Conservation (phyloP, 495 filamentous ascomycete genomes). For the Aspergillus hancockii region DNA sequence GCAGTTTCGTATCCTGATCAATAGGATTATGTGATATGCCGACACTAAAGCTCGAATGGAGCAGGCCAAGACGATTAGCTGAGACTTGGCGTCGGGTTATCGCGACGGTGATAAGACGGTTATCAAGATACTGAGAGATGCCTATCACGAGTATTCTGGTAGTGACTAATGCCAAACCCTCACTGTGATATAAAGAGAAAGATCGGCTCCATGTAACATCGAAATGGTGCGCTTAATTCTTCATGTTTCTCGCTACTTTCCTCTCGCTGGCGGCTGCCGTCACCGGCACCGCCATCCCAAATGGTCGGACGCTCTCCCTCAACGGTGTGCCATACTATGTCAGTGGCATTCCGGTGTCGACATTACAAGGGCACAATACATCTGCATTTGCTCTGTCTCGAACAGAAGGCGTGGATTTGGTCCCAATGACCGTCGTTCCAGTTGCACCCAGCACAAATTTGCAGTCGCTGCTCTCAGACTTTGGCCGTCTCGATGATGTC, state of each 20-base stretch:
- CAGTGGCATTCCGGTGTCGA: constrained; percentile 22
- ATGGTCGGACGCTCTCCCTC: constrained; percentile 40
- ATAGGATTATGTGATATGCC: not conserved
- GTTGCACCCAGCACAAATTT: constrained; percentile 24
- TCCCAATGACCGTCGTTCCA: constrained; percentile 44
- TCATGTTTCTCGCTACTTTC: constrained; percentile 7
- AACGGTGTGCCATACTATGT: constrained; percentile 47
- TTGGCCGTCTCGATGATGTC: constrained; percentile 41
- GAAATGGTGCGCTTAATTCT: not conserved
- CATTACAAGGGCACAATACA: constrained; percentile 13
- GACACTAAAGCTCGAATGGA: not conserved
- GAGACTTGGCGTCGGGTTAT: constrained; percentile 4
- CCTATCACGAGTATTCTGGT: not conserved
- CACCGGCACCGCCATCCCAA: constrained; percentile 17
- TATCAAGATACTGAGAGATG: not conserved
- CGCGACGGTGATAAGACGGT: constrained; percentile 1
- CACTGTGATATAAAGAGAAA: not conserved
- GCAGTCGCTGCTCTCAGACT: constrained; percentile 27
- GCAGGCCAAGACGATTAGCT: not conserved
- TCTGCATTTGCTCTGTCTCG: constrained; percentile 27
- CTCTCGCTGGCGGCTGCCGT: constrained; percentile 9
- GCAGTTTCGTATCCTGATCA: not conserved
- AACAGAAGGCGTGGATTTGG: constrained; percentile 22
- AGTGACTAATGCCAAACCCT: not conserved
- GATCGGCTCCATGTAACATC: not conserved